Base-by-base conservation (phyloP, 257 asterid species). In the Oldenlandia corymbosa region DNA sequence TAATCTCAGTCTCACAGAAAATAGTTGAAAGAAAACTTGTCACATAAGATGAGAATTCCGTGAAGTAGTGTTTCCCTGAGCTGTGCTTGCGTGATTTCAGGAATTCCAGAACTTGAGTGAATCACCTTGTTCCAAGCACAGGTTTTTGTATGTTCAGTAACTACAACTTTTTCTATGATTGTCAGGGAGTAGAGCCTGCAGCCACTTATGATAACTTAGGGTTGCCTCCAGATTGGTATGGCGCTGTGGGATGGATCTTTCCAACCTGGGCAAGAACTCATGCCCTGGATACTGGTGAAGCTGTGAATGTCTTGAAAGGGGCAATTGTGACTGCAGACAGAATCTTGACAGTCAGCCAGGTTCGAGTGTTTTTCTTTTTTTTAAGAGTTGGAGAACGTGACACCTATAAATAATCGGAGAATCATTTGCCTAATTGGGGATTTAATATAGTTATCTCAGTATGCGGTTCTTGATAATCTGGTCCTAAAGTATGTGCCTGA, bases 281-380 rank as follows among this genome's bases (percentile, higher is more conserved):
- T 65, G 99, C 99, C 55, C 90, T 93, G 23, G 97, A 90, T 71
- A 93, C 96, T n/a, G 99, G 99, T 45, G 96, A 87, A 83, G 94
- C 99, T 0, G 97, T 93, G 65, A 93, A 93, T 68, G 80, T 87
- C 65, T 78, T 93, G 71, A 93, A 93, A 79, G 83, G 96, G 58
- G 97, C 97, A 71, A 76, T 93, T 20, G 90, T 90, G 67, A 83
- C 95, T 41, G 90, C 99, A 28, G 99, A 93, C 75, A 80, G 99
- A 74, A 85, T 93, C 68, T 71, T 90, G 69, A 85, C 99, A 42
- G 99, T 93, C 69, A 93, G 99, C 85, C 80, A 93, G 97, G 99
- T 93, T 3, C 24, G 23, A 21, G 9, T 11, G 31, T 57, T 58
- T 27, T 21, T 6, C 31, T 5, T 36, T 10, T 23, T 45, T 42